These are phyloP conservation scores for Aegle marmelos DNA, from an alignment of 345 rosid genomes.

Conservation along the genomic window DNA sequence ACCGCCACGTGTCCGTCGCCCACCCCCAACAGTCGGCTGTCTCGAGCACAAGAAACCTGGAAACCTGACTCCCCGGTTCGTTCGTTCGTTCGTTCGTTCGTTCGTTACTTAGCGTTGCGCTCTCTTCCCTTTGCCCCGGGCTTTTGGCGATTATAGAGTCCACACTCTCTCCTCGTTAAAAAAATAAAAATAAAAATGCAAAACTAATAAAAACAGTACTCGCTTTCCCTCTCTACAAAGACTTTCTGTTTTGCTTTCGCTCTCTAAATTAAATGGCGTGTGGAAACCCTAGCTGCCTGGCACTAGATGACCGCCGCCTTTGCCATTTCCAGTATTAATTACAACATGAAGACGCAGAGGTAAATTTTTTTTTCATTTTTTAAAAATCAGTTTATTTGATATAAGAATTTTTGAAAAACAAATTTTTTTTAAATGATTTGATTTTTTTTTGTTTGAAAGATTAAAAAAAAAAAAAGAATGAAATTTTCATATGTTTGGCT, in stretches of 20 bases:
- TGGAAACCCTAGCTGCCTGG: conserved; percentile 60
- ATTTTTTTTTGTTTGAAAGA: neutral
- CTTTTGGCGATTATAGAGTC: neutral
- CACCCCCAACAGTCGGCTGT: too few relatives aligned
- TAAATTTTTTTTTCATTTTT: neutral
- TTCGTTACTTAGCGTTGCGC: too few relatives aligned
- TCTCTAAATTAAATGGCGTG: conserved; percentile 22
- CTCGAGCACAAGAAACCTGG: neutral
- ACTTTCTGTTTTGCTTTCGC: neutral
- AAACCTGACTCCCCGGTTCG: neutral
- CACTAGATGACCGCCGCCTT: conserved; percentile 44
- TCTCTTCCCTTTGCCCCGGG: neutral
- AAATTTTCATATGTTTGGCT: neutral
- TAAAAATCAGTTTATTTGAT: neutral
- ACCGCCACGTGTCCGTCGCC: conserved; percentile 7
- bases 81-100: neutral
- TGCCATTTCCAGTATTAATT: conserved; percentile 8
- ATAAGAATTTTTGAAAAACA: neutral
- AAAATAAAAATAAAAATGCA: neutral
- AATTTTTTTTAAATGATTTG: neutral
- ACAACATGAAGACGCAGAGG: neutral
- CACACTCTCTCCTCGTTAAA: neutral
- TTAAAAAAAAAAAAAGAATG: neutral
- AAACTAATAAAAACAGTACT: neutral
- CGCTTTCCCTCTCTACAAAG: conserved; percentile 19